Percentiles rank a stretch among this genome's conserved stretches.
phyloP scores from a whole-genome alignment of 2,329 filamentous ascomycete species.

The Fusarium anthophilum region DNA sequence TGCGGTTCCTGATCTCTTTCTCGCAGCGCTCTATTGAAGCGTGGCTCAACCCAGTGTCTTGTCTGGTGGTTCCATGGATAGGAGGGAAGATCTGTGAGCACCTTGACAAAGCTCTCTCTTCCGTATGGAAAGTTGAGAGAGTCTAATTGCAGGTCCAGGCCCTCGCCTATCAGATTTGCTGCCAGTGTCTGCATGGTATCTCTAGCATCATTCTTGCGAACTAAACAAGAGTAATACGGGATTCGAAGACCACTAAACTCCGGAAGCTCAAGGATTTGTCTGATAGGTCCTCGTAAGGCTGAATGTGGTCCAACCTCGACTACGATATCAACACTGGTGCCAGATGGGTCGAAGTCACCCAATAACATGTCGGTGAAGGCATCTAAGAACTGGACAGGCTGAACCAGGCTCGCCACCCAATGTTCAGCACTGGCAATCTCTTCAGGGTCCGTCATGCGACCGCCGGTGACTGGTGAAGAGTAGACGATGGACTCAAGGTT shows the following conservation, averaged over 20 bases:
- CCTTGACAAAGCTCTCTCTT: background rate
- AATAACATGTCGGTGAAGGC: background rate
- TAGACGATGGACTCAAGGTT: background rate
- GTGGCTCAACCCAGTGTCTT: background rate
- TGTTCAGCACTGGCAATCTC: background rate
- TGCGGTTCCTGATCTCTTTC: background rate
- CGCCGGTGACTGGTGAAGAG: background rate
- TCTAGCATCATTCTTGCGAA: background rate
- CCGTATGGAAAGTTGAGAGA: background rate
- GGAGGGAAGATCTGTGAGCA: background rate
- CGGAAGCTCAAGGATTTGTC: background rate
- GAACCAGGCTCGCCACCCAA: background rate
- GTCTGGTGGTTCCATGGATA: background rate
- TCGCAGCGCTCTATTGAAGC: background rate
- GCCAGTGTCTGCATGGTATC: background rate
- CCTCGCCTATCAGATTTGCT: background rate
- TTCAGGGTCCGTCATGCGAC: background rate
- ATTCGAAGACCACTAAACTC: background rate
- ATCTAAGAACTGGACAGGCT: background rate
- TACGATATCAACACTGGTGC: background rate
- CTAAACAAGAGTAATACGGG: background rate
- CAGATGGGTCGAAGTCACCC: background rate
- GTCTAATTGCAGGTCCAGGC: background rate
- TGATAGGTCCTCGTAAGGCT: background rate
- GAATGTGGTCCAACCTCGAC: background rate